phyloP scores from a whole-genome alignment of 192 early-diverging fungal genomes.

The Podila epicladia region DNA sequence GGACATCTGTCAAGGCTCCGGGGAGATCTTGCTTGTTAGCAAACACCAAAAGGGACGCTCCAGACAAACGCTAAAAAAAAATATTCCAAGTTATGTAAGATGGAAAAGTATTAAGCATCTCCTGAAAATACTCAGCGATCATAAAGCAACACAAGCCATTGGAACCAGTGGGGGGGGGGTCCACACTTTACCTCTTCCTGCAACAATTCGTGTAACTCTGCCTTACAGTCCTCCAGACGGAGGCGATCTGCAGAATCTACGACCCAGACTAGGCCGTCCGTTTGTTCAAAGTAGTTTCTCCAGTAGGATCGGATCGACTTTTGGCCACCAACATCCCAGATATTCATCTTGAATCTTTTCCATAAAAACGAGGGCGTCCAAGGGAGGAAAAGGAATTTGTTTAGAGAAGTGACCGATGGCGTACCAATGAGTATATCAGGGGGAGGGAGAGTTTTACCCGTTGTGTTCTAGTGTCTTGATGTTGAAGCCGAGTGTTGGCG shows the following conservation, averaged over 20 bases:
- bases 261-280: constrained; percentile 97
- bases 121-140: too few species aligned
- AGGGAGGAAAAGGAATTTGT: constrained; percentile 33
- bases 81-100: background rate
- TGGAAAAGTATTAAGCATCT: background rate
- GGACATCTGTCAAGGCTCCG: constrained; percentile 74
- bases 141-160: too few species aligned
- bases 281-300: constrained; percentile 99
- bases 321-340: constrained; percentile 99
- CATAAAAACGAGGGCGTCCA: background rate
- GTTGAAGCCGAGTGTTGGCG: constrained; percentile 97
- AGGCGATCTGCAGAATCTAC: constrained; percentile 93
- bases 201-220: constrained; percentile 81
- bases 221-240: constrained; percentile 81
- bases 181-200: constrained; percentile 80
- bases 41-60: constrained; percentile 93
- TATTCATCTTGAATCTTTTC: constrained; percentile 83
- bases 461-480: constrained; percentile 94
- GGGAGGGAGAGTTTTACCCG: constrained; percentile 50
- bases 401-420: background rate
- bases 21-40: constrained; percentile 98
- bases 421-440: background rate
- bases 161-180: background rate
- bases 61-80: constrained; percentile 76
- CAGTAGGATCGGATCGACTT: constrained; percentile 97